A percentile compares a stretch with the other conserved stretches of the same genome.
These are phyloP conservation scores for Pseudogymnoascus destructans DNA, from an alignment of 2,329 filamentous ascomycete genomes.

Conservation along the genomic window DNA sequence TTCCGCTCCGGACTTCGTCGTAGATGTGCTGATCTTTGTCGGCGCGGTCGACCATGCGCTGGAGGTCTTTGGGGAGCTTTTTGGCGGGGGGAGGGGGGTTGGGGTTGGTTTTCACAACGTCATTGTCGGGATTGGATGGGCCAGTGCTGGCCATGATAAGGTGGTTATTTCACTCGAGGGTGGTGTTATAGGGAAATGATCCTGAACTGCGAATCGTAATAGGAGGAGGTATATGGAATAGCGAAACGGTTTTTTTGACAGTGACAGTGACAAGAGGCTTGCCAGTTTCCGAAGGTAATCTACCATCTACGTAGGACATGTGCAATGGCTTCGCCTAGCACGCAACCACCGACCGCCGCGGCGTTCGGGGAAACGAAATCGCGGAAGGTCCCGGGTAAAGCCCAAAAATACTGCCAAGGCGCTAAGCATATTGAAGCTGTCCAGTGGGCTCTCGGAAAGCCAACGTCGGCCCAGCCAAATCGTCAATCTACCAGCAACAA, in stretches of 20 bases:
- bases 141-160: constrained; percentile 16
- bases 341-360: not conserved
- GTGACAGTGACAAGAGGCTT: not conserved
- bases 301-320: not conserved
- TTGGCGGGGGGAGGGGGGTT: constrained; percentile 31
- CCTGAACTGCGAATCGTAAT: not conserved
- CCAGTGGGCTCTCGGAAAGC: constrained; percentile 1
- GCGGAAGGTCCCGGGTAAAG: constrained; percentile 5
- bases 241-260: not conserved
- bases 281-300: not conserved
- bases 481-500: constrained; percentile 6
- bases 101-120: constrained; percentile 14
- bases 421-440: constrained; percentile 10
- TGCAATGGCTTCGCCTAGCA: not conserved
- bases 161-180: not conserved
- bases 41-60: constrained; percentile 43
- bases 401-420: not conserved
- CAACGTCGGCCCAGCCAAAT: constrained; percentile 2
- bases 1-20: constrained; percentile 64
- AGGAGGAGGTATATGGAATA: not conserved
- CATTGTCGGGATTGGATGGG: constrained; percentile 24
- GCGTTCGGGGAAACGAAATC: constrained; percentile 4
- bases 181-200: not conserved
- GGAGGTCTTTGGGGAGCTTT: constrained; percentile 41
- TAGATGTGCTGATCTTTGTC: constrained; percentile 60